Base-by-base conservation (phyloP, 1,139 yeast genomes). In the Arxiozyma heterogenica region DNA sequence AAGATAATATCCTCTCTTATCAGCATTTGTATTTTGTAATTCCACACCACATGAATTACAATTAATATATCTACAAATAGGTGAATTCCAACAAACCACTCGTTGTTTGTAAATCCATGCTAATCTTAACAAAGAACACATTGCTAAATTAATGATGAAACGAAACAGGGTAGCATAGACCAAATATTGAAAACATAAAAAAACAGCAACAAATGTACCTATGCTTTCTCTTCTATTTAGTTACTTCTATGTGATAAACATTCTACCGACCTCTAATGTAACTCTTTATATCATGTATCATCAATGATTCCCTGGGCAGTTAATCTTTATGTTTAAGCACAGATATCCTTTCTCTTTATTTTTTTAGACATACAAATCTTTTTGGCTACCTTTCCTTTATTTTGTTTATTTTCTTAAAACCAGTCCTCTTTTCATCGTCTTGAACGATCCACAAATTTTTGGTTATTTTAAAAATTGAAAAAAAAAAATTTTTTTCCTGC, bases 1-100 rank as follows among this genome's bases (percentile, higher is more conserved):
- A 30, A 61, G 57, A 57, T 69, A 81, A 64, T 61, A 82, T 0
- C 85, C 85, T 1, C 75, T 72, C 34, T 62, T 59, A 0, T 55
- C 52, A 0, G 73, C 64, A 50, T 74, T 69, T 1, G 56, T 58
- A 18, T 64, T 63, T 61, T 83, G 87, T 23, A 82, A 69, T 22
- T 68, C 66, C 8, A 81, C 70, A 42, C 87, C 87, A 68, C 88
- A 83, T 2, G 82, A 64, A 7, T 63, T 53, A 55, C 75, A 72
- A 44, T 62, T 59, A 2, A 59, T 46, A n/a, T 48, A 53, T 38
- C 58, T 27, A 17, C 8, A 34, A 17, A 21, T 44, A 4, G n/a
- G 21, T 6, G 22, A 4, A 15, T 5, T 17, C 27, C 27, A 18
- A 9, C 8, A n/a, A n/a, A 8, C 15, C 15, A 7, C 9, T 20